A percentile compares a stretch with the other conserved stretches of the same genome.
Conservation (phyloP, 768 basidiomycete genomes). For the Sarcodon sp. region DNA sequence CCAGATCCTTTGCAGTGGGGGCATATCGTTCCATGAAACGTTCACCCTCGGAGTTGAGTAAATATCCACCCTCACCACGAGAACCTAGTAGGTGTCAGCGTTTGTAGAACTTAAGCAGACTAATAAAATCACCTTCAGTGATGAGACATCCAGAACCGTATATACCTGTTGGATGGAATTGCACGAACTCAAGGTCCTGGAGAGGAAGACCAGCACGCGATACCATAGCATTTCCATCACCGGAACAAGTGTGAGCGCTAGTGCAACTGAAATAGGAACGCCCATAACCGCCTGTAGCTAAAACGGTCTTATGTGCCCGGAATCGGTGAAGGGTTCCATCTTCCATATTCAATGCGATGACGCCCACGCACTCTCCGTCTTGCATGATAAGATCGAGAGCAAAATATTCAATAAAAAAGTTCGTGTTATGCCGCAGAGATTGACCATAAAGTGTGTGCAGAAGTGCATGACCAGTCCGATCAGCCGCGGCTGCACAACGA, state of each 20-base stretch:
- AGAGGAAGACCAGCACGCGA: conserved; percentile 90
- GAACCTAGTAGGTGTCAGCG: conserved; percentile 44
- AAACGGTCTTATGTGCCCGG: conserved; percentile 94
- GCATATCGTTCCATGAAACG: conserved; percentile 99
- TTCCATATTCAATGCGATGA: conserved; percentile 99
- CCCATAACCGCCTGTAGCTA: conserved; percentile 97
- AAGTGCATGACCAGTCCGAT: conserved; percentile 96
- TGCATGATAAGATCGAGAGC: conserved; percentile 99
- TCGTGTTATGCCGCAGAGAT: conserved; percentile 96
- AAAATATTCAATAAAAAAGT: conserved; percentile 99
- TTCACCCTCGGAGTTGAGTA: conserved; percentile 97
- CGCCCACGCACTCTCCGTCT: conserved; percentile 97
- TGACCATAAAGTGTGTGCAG: conserved; percentile 99
- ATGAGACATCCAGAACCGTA: conserved; percentile 99
- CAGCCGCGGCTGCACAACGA: conserved; percentile 96
- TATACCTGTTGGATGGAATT: conserved; percentile 99
- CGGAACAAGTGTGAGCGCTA: conserved; percentile 96
- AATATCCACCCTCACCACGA: conserved; percentile 97
- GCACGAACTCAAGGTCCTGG: conserved; percentile 98
- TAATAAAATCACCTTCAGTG: conserved; percentile 64
- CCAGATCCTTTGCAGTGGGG: conserved; percentile 97
- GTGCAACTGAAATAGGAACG: conserved; percentile 98
- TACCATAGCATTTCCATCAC: conserved; percentile 99
- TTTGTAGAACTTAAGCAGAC: not conserved
- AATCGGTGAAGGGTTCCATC: conserved; percentile 98